Conservation (phyloP, 164 flowering plant genomes). For the Piper longum region DNA sequence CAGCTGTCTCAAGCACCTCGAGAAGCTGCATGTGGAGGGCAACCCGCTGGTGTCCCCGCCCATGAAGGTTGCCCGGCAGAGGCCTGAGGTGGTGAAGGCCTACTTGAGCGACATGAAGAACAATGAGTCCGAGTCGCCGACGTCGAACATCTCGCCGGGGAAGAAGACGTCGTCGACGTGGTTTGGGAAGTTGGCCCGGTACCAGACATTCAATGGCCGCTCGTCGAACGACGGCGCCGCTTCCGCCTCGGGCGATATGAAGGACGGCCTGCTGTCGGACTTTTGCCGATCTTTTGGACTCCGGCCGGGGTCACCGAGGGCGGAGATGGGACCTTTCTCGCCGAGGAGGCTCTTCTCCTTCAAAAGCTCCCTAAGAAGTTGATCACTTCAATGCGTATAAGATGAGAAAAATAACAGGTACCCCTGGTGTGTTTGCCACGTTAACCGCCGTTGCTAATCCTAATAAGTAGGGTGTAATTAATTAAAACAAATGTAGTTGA, state of each 20-base stretch:
- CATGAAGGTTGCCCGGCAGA: conserved; percentile 41
- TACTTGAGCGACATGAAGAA: conserved; percentile 56
- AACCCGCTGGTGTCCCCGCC: conserved; percentile 81
- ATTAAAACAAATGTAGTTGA: no score
- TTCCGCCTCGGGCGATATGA: conserved; percentile 6
- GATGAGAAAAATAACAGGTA: no score
- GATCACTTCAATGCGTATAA: background rate
- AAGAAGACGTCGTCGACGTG: conserved; percentile 15
- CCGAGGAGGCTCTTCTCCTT: conserved; percentile 64
- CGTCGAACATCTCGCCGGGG: conserved; percentile 16
- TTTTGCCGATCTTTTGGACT: conserved; percentile 43
- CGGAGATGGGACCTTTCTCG: conserved; percentile 42
- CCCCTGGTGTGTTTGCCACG: no score
- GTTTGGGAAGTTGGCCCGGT: conserved; percentile 45
- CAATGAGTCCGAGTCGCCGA: conserved; percentile 6
- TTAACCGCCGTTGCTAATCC: no score
- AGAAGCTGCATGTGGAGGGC: conserved; percentile 62
- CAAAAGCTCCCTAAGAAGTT: background rate
- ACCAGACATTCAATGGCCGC: conserved; percentile 40
- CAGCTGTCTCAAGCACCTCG: conserved; percentile 51
- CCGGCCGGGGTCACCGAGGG: conserved; percentile 22
- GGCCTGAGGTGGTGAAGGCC: conserved; percentile 41
- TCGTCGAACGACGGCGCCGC: conserved; percentile 7
- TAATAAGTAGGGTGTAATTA: no score
- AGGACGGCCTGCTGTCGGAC: conserved; percentile 27